Conservation (phyloP, 805 yeast species). For the Suhomyces sp. region DNA sequence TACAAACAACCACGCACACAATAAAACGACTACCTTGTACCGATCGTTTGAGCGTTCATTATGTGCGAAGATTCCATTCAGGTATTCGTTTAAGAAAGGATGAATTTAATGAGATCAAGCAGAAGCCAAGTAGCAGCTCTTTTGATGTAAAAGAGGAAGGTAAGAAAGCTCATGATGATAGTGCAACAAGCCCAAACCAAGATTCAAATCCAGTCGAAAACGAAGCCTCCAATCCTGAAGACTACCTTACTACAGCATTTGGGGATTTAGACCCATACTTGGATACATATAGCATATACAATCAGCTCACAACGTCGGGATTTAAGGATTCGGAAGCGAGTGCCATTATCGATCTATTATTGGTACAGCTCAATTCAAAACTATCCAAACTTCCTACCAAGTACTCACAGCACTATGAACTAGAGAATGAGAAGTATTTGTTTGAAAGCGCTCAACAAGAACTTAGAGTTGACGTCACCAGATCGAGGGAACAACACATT, state of each 20-base stretch:
- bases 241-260: constrained; percentile 57
- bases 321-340: constrained; percentile 62
- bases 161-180: neutral
- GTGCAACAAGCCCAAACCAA: neutral
- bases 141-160: neutral
- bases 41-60: neutral
- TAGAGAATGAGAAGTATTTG: constrained; percentile 83
- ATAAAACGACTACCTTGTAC: neutral
- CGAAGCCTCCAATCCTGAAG: constrained; percentile 10
- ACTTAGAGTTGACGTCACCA: constrained; percentile 70
- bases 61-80: neutral
- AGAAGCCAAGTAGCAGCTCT: neutral
- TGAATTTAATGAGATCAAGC: neutral
- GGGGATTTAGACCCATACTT: constrained; percentile 44
- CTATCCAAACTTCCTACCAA: constrained; percentile 42
- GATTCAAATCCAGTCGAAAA: neutral
- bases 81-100: neutral
- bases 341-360: constrained; percentile 49
- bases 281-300: constrained; percentile 52
- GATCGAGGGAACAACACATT: constrained; percentile 66
- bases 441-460: constrained; percentile 93
- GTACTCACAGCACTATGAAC: constrained; percentile 57
- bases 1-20: neutral
- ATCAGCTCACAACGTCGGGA: constrained; percentile 52
- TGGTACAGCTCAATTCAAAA: constrained; percentile 41